These are phyloP conservation scores for Pyrrhoderma lamaoense DNA, from an alignment of 1,284 basidiomycete species.

Conservation along the genomic window DNA sequence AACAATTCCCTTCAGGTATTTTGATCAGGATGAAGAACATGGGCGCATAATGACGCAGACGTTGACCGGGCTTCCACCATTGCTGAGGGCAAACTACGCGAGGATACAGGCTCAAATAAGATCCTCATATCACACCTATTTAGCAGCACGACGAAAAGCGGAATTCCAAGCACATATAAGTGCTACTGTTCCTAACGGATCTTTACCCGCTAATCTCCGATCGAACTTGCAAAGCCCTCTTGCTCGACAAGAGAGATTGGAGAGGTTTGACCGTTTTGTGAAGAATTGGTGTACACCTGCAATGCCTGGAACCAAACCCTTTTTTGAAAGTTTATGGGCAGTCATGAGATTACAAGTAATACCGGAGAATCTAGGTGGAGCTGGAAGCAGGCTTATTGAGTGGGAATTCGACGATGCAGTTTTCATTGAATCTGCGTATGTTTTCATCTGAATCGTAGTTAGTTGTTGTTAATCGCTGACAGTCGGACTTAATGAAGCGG, in stretches of 20 bases:
- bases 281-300: conserved; percentile 71
- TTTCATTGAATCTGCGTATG: conserved; percentile 78
- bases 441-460: conserved; percentile 19
- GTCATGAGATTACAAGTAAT: conserved; percentile 66
- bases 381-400: conserved; percentile 54
- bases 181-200: conserved; percentile 65
- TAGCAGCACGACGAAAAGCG: conserved; percentile 59
- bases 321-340: conserved; percentile 72
- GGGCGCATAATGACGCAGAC: conserved; percentile 72
- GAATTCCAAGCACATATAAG: conserved; percentile 72
- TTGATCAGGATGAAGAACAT: conserved; percentile 65
- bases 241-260: conserved; percentile 68
- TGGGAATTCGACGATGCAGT: conserved; percentile 83
- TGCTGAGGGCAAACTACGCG: conserved; percentile 69
- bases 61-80: conserved; percentile 63
- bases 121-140: conserved; percentile 65
- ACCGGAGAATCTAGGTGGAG: conserved; percentile 65
- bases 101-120: conserved; percentile 71
- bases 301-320: conserved; percentile 74
- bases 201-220: conserved; percentile 60
- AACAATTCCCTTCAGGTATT: conserved; percentile 48
- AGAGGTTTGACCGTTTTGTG: conserved; percentile 62
- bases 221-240: conserved; percentile 48
- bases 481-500: conserved; percentile 41
- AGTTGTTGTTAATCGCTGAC: conserved; percentile 11